A percentile compares a stretch with the other conserved stretches of the same genome.
phyloP scores from a whole-genome alignment of 2,329 filamentous ascomycete genomes.

The Rhytidhysteron rufulum region DNA sequence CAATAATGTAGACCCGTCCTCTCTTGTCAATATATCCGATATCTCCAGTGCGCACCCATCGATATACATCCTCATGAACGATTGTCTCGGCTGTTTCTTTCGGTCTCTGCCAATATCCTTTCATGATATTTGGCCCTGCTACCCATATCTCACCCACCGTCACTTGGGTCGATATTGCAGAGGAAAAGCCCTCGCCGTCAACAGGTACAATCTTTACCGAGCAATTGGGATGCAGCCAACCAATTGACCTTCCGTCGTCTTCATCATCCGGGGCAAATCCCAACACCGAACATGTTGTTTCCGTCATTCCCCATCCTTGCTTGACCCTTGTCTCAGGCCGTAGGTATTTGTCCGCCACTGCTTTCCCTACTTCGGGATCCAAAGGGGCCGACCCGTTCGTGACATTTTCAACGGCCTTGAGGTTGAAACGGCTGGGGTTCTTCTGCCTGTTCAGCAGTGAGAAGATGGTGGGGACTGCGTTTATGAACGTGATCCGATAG shows the following conservation, averaged over 20 bases:
- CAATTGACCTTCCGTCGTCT: constrained; percentile 51
- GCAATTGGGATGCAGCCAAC: constrained; percentile 66
- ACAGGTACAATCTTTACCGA: constrained; percentile 62
- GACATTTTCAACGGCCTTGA: constrained; percentile 60
- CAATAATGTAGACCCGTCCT: constrained; percentile 63
- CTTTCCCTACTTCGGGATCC: constrained; percentile 39
- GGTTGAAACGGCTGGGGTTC: constrained; percentile 60
- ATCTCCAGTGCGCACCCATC: constrained; percentile 72
- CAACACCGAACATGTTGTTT: constrained; percentile 67
- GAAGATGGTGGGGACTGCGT: constrained; percentile 71
- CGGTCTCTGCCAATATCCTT: constrained; percentile 71
- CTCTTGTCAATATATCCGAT: constrained; percentile 59
- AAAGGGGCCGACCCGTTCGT: constrained; percentile 66
- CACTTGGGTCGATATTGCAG: constrained; percentile 47
- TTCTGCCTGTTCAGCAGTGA: constrained; percentile 71
- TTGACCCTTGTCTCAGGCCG: constrained; percentile 49
- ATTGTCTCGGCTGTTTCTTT: constrained; percentile 63
- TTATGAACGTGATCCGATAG: constrained; percentile 64
- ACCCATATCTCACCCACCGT: constrained; percentile 72
- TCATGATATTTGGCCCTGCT: constrained; percentile 67
- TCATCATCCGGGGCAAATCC: constrained; percentile 57
- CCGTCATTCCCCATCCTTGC: constrained; percentile 89
- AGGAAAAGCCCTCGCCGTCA: no score
- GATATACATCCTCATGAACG: constrained; percentile 56
- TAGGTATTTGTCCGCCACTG: constrained; percentile 57